Conservation (phyloP, 2,329 filamentous ascomycete genomes). For the Pyrenophora teres region DNA sequence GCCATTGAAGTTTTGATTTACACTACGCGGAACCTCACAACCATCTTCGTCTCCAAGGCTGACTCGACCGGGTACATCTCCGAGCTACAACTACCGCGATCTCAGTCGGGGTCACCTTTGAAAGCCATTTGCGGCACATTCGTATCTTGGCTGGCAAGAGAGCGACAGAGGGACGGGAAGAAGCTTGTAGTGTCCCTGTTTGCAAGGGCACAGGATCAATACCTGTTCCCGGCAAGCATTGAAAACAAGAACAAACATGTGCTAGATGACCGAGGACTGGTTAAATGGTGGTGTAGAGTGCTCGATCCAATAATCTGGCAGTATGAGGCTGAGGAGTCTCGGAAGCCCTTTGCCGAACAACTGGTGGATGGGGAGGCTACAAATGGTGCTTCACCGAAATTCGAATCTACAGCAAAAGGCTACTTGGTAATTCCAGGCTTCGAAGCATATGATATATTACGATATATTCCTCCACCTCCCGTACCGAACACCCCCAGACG, state of each 20-base stretch:
- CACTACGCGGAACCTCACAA: constrained; percentile 76
- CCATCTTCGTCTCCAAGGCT: constrained; percentile 93
- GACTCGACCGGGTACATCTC: constrained; percentile 91
- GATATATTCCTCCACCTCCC: constrained; percentile 68
- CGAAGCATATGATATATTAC: constrained; percentile 77
- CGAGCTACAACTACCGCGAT: constrained; percentile 61
- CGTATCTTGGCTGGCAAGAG: constrained; percentile 72
- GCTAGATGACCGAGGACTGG: constrained; percentile 83
- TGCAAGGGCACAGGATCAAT: constrained; percentile 88
- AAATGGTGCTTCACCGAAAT: constrained; percentile 20
- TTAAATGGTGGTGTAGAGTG: constrained; percentile 95
- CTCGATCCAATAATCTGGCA: constrained; percentile 73
- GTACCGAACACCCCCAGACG: constrained; percentile 47
- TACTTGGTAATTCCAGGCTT: constrained; percentile 89
- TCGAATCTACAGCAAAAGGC: constrained; percentile 61
- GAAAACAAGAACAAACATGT: constrained; percentile 88
- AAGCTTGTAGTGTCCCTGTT: constrained; percentile 86
- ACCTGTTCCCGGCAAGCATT: constrained; percentile 90
- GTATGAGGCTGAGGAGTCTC: constrained; percentile 51
- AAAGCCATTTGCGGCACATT: constrained; percentile 76
- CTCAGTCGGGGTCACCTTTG: constrained; percentile 67
- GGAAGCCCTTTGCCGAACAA: constrained; percentile 38
- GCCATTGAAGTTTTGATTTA: constrained; percentile 89
- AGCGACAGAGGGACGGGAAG: constrained; percentile 66
- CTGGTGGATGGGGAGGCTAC: constrained; percentile 35